phyloP scores from a whole-genome alignment of 129 eudicot genomes.

The Chrysanthemum makinoi region DNA sequence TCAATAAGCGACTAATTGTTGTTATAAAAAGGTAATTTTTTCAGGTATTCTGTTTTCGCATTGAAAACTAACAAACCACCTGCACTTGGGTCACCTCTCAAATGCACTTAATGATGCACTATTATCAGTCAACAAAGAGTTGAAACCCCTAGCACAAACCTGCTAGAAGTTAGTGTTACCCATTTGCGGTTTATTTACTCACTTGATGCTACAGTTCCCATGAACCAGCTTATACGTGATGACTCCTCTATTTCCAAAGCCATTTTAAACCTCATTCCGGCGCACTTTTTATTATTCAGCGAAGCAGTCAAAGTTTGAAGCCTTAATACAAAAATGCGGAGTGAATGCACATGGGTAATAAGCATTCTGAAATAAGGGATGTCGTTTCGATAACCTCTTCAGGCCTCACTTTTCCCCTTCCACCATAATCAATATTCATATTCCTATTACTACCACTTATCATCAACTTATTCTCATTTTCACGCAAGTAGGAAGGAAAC shows the following conservation, averaged over 20 bases:
- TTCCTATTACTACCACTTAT: constrained; percentile 37
- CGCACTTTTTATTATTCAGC: constrained; percentile 65
- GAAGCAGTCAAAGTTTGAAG: constrained; percentile 62
- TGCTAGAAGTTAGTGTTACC: no score
- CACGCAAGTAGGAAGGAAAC: constrained; percentile 50
- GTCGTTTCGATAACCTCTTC: constrained; percentile 73
- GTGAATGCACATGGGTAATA: constrained; percentile 83
- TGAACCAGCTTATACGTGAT: constrained; percentile 83
- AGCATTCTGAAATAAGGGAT: constrained; percentile 58
- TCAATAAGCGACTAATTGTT: no score
- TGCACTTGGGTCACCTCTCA: no score
- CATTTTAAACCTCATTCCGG: constrained; percentile 95
- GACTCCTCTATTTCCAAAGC: constrained; percentile 91
- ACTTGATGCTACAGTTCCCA: constrained; percentile 64
- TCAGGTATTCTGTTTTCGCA: no score
- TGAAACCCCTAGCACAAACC: no score
- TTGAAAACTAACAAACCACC: no score
- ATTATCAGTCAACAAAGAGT: no score
- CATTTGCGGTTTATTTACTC: no score
- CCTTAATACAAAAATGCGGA: constrained; percentile 76
- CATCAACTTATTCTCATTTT: constrained; percentile 56
- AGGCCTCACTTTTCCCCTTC: constrained; percentile 56
- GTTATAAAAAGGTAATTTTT: no score
- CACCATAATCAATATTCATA: constrained; percentile 26
- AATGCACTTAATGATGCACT: no score